Base-by-base conservation (phyloP, 2,329 filamentous ascomycete genomes). In the Albophoma yamanashiensis region DNA sequence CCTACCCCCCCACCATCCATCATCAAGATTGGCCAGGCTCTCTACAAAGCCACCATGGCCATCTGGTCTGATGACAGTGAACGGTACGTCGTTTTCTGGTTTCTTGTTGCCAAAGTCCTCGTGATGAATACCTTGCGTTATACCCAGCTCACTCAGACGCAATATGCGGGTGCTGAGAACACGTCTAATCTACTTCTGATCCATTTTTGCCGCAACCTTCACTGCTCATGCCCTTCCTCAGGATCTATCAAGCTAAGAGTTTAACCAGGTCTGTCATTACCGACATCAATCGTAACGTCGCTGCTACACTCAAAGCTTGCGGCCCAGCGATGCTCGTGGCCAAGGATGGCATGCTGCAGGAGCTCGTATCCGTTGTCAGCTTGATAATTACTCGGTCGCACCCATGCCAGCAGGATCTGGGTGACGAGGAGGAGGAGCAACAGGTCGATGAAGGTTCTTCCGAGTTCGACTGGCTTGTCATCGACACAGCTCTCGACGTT, bases 131-230 rank as follows among this genome's bases (percentile, higher is more conserved):
- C 80, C 76, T 79, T 85, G 86, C 90, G 91, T 92, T 92, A 93
- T 84, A 93, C 93, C 92, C 92, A 97, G 92, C 92, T 97, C 93
- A 97, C 92, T 96, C 91, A 90, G 89, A 97, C 88, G 87, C 90
- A 78, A 83, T 79, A 78, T 85, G 89, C 86, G 86, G 78, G 86
- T 96, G 91, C 89, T 91, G 91, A 87, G 87, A 94, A 95, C 77
- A 80, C 91, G 75, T 75, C 64, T 75, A 69, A 76, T 77, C 74
- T 72, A 70, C 70, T 69, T 64, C 71, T 74, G 70, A 73, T 67
- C 66, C 62, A 7, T 60, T 65, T 66, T 64, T 62, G 67, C 64
- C 52, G 61, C 55, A 39, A 38, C 27, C 3, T 55, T 11, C 8
- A n/a, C 17, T 40, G 4, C 31, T 22, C 14, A 2, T 20, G 20